Percentiles rank a stretch among this genome's conserved stretches.
Evolutionary conservation across 2,329 filamentous ascomycete genomes (phyloP).

Genomic region (Microcyclosporella mali): DNA sequence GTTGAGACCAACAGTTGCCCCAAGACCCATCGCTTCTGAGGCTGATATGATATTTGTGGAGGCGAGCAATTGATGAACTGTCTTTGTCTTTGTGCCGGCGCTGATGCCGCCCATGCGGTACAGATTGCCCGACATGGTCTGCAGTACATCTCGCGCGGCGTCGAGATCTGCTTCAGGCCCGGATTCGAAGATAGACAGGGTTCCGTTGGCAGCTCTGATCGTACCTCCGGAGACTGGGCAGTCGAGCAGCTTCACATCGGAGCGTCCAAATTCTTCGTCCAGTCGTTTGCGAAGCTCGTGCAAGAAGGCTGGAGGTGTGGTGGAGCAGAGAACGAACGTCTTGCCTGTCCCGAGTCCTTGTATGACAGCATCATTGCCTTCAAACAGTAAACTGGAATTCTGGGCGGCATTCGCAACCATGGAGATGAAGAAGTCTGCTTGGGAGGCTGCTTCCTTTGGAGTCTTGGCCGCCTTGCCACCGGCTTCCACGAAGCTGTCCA

Average conservation of each 20-base stretch:
- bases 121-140: constrained; percentile 62
- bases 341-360: constrained; percentile 51
- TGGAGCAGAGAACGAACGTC: constrained; percentile 62
- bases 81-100: constrained; percentile 51
- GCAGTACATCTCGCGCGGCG: constrained; percentile 53
- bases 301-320: constrained; percentile 61
- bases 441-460: constrained; percentile 55
- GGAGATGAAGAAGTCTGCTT: constrained; percentile 57
- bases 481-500: constrained; percentile 58
- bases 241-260: constrained; percentile 63
- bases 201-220: constrained; percentile 62
- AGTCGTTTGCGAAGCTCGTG: constrained; percentile 55
- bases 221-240: constrained; percentile 68
- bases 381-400: constrained; percentile 60
- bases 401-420: constrained; percentile 72
- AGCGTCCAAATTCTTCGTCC: constrained; percentile 45
- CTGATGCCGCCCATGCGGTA: constrained; percentile 50
- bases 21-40: constrained; percentile 53
- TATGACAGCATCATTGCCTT: constrained; percentile 48
- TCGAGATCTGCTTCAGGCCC: constrained; percentile 49
- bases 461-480: constrained; percentile 57
- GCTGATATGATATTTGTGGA: constrained; percentile 53
- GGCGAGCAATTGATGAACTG: constrained; percentile 54
- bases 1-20: constrained; percentile 48
- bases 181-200: constrained; percentile 68